These are phyloP conservation scores for Nemophila menziesii DNA, from an alignment of 257 asterid species.

Conservation along the genomic window DNA sequence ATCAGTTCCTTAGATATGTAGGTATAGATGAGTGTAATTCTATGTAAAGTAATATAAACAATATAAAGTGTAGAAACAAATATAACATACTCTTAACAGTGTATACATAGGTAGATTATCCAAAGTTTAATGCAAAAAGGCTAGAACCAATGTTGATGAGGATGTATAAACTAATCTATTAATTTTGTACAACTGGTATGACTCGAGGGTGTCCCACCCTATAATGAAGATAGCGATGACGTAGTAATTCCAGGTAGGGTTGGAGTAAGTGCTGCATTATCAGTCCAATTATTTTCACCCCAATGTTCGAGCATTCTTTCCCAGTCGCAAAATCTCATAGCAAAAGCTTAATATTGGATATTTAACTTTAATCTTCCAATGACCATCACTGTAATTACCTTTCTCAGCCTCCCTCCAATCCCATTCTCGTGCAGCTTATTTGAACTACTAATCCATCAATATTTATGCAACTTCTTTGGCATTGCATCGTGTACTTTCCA, in stretches of 20 bases:
- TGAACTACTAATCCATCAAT: constrained; percentile 66
- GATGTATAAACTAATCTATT: no score
- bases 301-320: constrained; percentile 94
- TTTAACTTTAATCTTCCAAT: constrained; percentile 54
- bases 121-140: no score
- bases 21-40: no score
- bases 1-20: no score
- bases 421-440: constrained; percentile 87
- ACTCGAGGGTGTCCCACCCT: no score
- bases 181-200: no score
- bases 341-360: constrained; percentile 49
- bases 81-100: no score
- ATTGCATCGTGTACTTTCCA: constrained; percentile 93
- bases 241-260: constrained; percentile 22
- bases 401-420: constrained; percentile 77
- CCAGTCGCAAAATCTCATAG: constrained; percentile 82
- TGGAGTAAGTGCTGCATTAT: constrained; percentile 34
- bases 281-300: constrained; percentile 87
- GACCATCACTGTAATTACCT: constrained; percentile 60
- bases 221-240: no score
- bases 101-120: no score
- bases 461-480: constrained; percentile 72
- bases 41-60: no score
- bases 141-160: no score
- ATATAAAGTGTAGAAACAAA: no score